Evolutionary conservation across 2,329 filamentous ascomycete genomes (phyloP).

Genomic region (Aspergillus latus): DNA sequence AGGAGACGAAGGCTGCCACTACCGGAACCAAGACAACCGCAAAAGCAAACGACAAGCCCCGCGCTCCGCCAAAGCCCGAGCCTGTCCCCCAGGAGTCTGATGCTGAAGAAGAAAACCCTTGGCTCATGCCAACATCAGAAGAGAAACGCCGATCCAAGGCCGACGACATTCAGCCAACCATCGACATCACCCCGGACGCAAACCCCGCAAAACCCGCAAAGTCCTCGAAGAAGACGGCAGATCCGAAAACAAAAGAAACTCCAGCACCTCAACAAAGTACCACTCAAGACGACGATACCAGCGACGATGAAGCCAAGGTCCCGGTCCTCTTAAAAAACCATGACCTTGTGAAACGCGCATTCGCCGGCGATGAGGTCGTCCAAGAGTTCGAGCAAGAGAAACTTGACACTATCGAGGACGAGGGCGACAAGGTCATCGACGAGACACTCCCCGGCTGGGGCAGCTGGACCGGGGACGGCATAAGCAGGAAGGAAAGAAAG

Average conservation of each 20-base stretch:
- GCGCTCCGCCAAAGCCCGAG: conserved; percentile 16
- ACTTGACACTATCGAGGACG: conserved; percentile 65
- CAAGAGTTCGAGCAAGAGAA: conserved; percentile 82
- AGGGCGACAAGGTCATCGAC: conserved; percentile 79
- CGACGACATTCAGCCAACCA: conserved; percentile 30
- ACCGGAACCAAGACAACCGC: conserved; percentile 18
- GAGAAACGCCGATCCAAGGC: conserved; percentile 33
- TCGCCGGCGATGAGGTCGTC: conserved; percentile 83
- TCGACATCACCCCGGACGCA: conserved; percentile 32
- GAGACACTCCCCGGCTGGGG: conserved; percentile 94
- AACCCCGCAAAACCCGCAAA: conserved; percentile 18
- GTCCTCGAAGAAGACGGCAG: conserved; percentile 18
- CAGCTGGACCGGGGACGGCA: conserved; percentile 80
- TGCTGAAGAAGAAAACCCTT: conserved; percentile 38
- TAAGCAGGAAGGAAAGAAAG: conserved; percentile 69
- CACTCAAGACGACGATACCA: conserved; percentile 35
- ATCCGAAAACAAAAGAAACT: conserved; percentile 22
- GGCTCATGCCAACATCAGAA: conserved; percentile 36
- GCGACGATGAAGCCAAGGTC: conserved; percentile 44
- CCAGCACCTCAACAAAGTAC: conserved; percentile 20
- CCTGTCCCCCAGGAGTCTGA: conserved; percentile 22
- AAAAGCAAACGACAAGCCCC: conserved; percentile 22
- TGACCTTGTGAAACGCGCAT: conserved; percentile 75
- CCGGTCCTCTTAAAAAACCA: conserved; percentile 51
- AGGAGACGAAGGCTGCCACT: conserved; percentile 33